Percentiles rank a stretch among this genome's conserved stretches.
Evolutionary conservation across 495 filamentous ascomycete genomes (phyloP).

Genomic region (Paragyromitra xinjiangensis): DNA sequence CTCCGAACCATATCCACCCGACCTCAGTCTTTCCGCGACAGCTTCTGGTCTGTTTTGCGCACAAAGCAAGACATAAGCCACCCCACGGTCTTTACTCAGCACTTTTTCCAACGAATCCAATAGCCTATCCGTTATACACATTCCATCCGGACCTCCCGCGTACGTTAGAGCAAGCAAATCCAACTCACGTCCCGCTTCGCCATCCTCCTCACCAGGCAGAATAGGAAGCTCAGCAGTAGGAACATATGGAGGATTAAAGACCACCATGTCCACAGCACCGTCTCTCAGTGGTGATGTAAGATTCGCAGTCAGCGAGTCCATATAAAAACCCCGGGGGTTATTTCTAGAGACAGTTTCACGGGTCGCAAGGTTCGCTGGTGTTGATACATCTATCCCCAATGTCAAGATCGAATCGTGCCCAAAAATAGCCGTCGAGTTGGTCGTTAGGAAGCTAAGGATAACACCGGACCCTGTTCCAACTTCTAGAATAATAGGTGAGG

Average conservation of each 20-base stretch:
- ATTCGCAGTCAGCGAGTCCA: slow-evolving; percentile 72
- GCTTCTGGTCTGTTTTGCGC: slow-evolving; percentile 82
- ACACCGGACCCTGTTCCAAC: slow-evolving; percentile 91
- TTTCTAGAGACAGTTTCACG: slow-evolving; percentile 66
- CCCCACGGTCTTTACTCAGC: slow-evolving; percentile 70
- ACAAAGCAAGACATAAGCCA: slow-evolving; percentile 90
- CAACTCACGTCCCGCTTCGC: slow-evolving; percentile 76
- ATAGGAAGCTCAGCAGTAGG: slow-evolving; percentile 77
- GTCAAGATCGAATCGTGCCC: slow-evolving; percentile 74
- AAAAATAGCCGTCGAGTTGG: slow-evolving; percentile 76
- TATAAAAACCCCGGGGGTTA: slow-evolving; percentile 59
- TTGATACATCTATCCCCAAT: slow-evolving; percentile 82
- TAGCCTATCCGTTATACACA: slow-evolving; percentile 87
- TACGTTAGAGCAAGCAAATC: slow-evolving; percentile 82
- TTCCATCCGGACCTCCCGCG: slow-evolving; percentile 86
- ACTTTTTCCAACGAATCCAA: slow-evolving; percentile 71
- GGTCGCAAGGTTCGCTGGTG: slow-evolving; percentile 77
- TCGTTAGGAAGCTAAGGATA: slow-evolving; percentile 83
- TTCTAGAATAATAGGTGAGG: slow-evolving; percentile 78
- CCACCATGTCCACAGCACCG: slow-evolving; percentile 75
- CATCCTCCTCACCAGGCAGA: slow-evolving; percentile 59
- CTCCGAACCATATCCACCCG: slow-evolving; percentile 59
- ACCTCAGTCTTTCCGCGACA: slow-evolving; percentile 72
- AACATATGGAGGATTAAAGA: slow-evolving; percentile 98
- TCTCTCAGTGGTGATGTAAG: slow-evolving; percentile 68